Evolutionary conservation across 257 asterid species (phyloP).

Genomic region (Coffea canephora): DNA sequence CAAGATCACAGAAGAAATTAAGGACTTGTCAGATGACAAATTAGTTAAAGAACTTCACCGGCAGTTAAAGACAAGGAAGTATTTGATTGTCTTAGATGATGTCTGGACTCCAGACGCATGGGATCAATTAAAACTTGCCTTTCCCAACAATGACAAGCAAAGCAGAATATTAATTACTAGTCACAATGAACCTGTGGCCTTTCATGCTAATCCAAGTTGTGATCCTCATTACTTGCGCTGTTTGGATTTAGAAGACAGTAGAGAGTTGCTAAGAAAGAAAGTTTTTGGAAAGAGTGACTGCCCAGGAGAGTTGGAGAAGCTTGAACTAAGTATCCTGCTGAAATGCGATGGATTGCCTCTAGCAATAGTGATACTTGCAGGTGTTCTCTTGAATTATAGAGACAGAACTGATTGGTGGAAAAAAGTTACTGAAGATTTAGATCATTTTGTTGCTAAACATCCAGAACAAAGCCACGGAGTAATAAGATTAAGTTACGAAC

Average conservation of each 20-base stretch:
- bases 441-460: conserved; percentile 5
- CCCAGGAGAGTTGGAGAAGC: conserved; percentile 21
- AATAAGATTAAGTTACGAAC: conserved; percentile 21
- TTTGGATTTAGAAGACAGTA: conserved; percentile 21
- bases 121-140: conserved; percentile 21
- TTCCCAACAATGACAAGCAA: conserved; percentile 17
- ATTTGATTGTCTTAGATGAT: conserved; percentile 34
- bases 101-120: conserved; percentile 22
- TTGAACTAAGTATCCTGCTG: conserved; percentile 20
- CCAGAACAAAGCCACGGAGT: conserved; percentile 11
- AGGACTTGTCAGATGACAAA: conserved; percentile 4
- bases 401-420: conserved; percentile 19
- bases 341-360: conserved; percentile 30
- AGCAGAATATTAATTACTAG: conserved; percentile 30
- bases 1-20: neutral
- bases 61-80: conserved; percentile 2
- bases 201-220: neutral
- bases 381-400: conserved; percentile 17
- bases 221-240: conserved; percentile 21
- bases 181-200: conserved; percentile 19
- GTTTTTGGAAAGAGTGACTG: conserved; percentile 18
- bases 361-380: conserved; percentile 28
- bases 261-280: conserved; percentile 20
- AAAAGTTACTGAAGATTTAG: conserved; percentile 21
- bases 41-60: neutral